Conservation (phyloP, 1,139 yeast genomes). For the Sugiyamaella xylanicola region DNA sequence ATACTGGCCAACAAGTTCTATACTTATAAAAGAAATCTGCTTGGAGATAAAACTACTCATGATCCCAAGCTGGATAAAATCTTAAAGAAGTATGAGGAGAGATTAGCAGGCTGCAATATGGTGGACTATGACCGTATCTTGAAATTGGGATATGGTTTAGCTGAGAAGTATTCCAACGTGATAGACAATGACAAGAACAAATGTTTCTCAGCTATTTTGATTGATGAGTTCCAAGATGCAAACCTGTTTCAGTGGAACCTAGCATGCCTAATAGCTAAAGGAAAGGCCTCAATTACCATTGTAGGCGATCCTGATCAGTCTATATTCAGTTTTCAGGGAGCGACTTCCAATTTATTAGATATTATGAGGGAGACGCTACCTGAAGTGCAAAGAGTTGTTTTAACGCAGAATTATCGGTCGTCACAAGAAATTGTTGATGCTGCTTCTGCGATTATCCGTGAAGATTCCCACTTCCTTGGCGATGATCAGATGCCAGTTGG, state of each 20-base stretch:
- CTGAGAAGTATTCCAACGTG: constrained; percentile 40
- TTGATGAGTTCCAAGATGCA: constrained; percentile 95
- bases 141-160: constrained; percentile 52
- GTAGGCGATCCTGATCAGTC: constrained; percentile 98
- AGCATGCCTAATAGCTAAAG: constrained; percentile 57
- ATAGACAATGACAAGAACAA: background rate
- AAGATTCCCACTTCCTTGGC: constrained; percentile 44
- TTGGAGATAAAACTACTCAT: background rate
- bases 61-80: constrained; percentile 8
- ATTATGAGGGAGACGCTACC: constrained; percentile 57
- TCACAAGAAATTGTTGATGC: constrained; percentile 63
- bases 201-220: constrained; percentile 62
- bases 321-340: constrained; percentile 85
- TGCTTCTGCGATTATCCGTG: constrained; percentile 68
- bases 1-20: background rate
- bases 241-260: constrained; percentile 72
- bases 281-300: constrained; percentile 57
- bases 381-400: constrained; percentile 44
- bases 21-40: constrained; percentile 2
- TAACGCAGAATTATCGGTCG: constrained; percentile 78
- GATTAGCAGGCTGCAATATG: constrained; percentile 40
- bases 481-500: constrained; percentile 20
- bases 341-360: constrained; percentile 65
- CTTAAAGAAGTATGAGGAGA: constrained; percentile 19
- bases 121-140: constrained; percentile 86